These are phyloP conservation scores for Farysia itapuensis DNA, from an alignment of 1,284 basidiomycete species.

Conservation along the genomic window DNA sequence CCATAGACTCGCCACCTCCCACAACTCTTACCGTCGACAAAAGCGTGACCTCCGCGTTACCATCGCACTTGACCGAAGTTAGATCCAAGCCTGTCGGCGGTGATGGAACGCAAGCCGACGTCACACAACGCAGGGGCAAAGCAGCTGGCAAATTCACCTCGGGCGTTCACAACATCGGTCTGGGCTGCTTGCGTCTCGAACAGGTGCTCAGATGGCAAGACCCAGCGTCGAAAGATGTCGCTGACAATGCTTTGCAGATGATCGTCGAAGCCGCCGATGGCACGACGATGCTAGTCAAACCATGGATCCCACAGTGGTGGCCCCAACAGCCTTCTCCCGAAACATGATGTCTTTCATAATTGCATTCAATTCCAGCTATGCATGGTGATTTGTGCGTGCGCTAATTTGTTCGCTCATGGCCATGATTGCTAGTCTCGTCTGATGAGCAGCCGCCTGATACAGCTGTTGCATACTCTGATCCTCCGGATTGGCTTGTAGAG, in stretches of 20 bases:
- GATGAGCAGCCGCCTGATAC: background rate
- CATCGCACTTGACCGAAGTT: constrained; percentile 24
- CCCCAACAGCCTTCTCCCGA: constrained; percentile 10
- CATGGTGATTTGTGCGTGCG: background rate
- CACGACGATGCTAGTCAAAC: constrained; percentile 22
- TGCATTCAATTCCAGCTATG: background rate
- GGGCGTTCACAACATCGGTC: constrained; percentile 48
- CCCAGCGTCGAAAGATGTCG: background rate
- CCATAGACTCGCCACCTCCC: constrained; percentile 2
- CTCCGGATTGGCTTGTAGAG: too few relatives aligned
- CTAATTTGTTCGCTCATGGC: background rate
- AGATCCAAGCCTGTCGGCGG: constrained; percentile 9
- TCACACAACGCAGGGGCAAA: constrained; percentile 21
- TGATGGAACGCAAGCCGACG: background rate
- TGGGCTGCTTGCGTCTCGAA: constrained; percentile 47
- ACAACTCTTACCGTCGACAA: constrained; percentile 3
- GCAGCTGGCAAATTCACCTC: constrained; percentile 51
- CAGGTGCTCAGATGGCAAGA: constrained; percentile 39
- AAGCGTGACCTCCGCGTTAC: background rate
- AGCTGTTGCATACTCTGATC: too few relatives aligned
- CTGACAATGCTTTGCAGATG: constrained; percentile 22
- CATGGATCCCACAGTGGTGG: constrained; percentile 47
- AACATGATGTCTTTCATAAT: too few relatives aligned
- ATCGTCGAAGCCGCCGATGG: constrained; percentile 10
- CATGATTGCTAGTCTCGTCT: background rate